phyloP scores from a whole-genome alignment of 2,329 filamentous ascomycete species.

The Fusarium proliferatum region DNA sequence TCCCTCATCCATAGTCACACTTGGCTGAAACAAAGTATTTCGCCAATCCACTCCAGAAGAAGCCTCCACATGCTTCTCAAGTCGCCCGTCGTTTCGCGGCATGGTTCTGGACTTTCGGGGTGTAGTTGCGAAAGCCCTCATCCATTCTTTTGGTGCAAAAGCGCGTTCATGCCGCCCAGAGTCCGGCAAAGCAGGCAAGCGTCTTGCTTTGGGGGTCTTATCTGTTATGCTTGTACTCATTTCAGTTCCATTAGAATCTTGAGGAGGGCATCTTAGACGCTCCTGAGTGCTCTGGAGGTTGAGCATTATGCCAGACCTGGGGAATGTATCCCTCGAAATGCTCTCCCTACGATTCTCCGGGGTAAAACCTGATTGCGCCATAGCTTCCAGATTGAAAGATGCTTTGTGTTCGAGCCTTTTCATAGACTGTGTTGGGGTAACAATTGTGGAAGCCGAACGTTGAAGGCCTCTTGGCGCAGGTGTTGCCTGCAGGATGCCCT shows the following conservation, averaged over 20 bases:
- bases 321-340: not conserved
- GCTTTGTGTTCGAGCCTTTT: constrained; percentile 12
- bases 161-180: constrained; percentile 5
- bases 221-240: not conserved
- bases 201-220: constrained; percentile 1
- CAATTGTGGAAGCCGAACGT: constrained; percentile 23
- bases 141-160: constrained; percentile 6
- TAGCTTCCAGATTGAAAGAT: constrained; percentile 27
- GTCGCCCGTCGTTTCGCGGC: not conserved
- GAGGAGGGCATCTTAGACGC: constrained; percentile 14
- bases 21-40: not conserved
- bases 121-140: constrained; percentile 20
- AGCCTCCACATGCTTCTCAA: not conserved
- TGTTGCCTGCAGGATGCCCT: not conserved
- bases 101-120: constrained; percentile 16
- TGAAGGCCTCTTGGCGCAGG: constrained; percentile 15
- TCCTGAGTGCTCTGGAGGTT: constrained; percentile 25
- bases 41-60: not conserved
- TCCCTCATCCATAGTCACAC: not conserved
- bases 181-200: not conserved
- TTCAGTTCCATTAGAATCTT: not conserved
- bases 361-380: constrained; percentile 38
- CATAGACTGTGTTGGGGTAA: constrained; percentile 38
- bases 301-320: constrained; percentile 28
- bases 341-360: constrained; percentile 22